These are phyloP conservation scores for Heliocybe sulcata DNA, from an alignment of 1,284 basidiomycete species.

Conservation along the genomic window DNA sequence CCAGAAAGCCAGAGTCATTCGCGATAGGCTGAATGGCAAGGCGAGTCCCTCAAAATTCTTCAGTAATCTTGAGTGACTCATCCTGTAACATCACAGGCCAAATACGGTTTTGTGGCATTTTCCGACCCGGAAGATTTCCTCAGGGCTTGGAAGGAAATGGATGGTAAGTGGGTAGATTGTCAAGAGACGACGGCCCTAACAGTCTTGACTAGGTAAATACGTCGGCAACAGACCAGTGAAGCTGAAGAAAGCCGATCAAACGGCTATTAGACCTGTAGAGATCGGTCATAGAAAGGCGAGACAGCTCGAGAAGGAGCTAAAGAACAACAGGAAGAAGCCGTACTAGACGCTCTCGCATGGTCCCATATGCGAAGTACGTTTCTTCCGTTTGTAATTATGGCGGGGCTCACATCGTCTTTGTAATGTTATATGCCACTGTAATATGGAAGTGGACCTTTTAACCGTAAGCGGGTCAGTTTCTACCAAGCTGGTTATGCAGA, in stretches of 20 bases:
- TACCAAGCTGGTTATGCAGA: neutral
- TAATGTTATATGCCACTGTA: neutral
- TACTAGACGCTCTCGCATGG: constrained; percentile 33
- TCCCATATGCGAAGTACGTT: neutral
- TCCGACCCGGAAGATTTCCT: constrained; percentile 98
- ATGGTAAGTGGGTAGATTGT: constrained; percentile 52
- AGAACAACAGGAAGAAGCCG: constrained; percentile 75
- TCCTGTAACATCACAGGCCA: constrained; percentile 53
- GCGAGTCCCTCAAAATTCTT: constrained; percentile 29
- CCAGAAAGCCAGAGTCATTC: constrained; percentile 90
- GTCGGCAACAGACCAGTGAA: constrained; percentile 93
- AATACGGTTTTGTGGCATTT: constrained; percentile 97
- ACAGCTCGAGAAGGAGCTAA: constrained; percentile 72
- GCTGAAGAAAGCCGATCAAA: constrained; percentile 81
- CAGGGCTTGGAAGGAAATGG: constrained; percentile 99
- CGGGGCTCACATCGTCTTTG: constrained; percentile 1
- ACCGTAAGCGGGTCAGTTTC: neutral
- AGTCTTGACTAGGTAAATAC: constrained; percentile 71
- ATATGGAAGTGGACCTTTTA: neutral
- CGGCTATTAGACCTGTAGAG: constrained; percentile 83
- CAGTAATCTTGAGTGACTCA: neutral
- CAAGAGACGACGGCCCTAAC: constrained; percentile 5
- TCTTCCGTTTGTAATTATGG: neutral
- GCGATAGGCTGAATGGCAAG: constrained; percentile 88
- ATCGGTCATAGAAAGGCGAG: constrained; percentile 89